Base-by-base conservation (phyloP, 768 basidiomycete species). In the Serendipita sp. region DNA sequence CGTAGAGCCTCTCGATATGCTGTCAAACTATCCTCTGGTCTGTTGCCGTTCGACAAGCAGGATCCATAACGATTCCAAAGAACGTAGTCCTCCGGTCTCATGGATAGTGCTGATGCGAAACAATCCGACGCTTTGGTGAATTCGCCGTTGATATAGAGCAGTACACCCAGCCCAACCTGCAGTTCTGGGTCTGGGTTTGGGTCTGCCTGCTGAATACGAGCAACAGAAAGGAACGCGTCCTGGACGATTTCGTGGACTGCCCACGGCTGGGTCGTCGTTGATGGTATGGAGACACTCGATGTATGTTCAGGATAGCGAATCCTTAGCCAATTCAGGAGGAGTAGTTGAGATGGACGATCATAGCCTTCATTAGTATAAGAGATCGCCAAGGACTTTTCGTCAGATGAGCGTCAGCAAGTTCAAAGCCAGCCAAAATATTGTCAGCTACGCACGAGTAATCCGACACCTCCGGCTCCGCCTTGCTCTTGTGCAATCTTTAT, bases 31-130 rank as follows among this genome's bases (percentile, higher is more conserved):
- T 94, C 91, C 73, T 98, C 96, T 0, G 96, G 92, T 67, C 89
- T 88, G 68, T 83, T 90, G 0, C 91, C 92, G 72, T 99, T 99
- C 3, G 93, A 95, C 30, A 99, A 79, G 3, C 88, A 91, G 1
- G 94, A 96, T 3, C 96, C 96, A 13, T 96, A 77, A 62, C 96
- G 79, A 73, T 99, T 99, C 96, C 96, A 99, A 11, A 98, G 74
- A 3, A 92, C 76, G 73, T 92, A 98, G 74, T 99, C 96, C 88
- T 83, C 83, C 3, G 96, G 95, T 38, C 86, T 79, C 28, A 82
- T 81, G 38, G 83, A 81, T 56, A 99, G 75, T 0, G 94, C 95
- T 54, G 86, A 84, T 69, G 88, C 87, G 74, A 97, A 99, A 72
- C 96, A 99, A 71, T 97, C 94, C 71, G 89, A 89, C 2, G 94